Base-by-base conservation (phyloP, 164 flowering plant species). In the Cinnamomum micranthum region DNA sequence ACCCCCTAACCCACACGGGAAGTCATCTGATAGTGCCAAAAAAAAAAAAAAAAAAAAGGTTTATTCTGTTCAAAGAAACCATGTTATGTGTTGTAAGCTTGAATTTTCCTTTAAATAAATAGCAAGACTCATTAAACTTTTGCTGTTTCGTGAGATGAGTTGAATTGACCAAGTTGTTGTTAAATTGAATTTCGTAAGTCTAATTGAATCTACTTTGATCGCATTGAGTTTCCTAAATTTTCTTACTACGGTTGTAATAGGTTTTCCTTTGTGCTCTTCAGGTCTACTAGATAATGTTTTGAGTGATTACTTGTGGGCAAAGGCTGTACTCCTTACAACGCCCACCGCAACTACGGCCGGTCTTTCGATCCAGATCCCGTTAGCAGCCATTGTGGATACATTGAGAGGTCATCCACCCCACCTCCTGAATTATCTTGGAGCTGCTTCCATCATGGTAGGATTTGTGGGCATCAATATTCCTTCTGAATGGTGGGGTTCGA, bases 271-370 rank as follows among this genome's bases (percentile, higher is more conserved):
- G 69, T 27, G 15, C 15, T 24, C 33, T 70, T 27, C 85, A 95
- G 99, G 99, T 76, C 85, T 93, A 80, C 76, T 93, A 27, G 99
- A 96, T 80, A 96, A 96, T 73, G 99, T 93, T 80, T 81, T 93
- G 69, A 92, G 99, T 50, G 99, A 93, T 75, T 96, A 93, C 78
- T 73, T 96, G 67, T 92, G 99, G 99, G 97, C 95, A 52, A 96
- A 93, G 83, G 98, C 98, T 27, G 91, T 93, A 77, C 92, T 96
- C 75, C 81, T 96, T 35, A 96, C 99, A 10, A 84, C 95, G 2
- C 85, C 99, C n/a, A 95, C 98, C 0, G 97, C 92, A 47, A 98
- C 99, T 58, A 92, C 99, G 50, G 97, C 99, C 27, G 97, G 98
- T 65, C 93, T 96, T 27, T 87, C 99, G 12, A 92, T 96, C 78